Conservation (phyloP, 495 filamentous ascomycete species). For the Neurospora sp. region DNA sequence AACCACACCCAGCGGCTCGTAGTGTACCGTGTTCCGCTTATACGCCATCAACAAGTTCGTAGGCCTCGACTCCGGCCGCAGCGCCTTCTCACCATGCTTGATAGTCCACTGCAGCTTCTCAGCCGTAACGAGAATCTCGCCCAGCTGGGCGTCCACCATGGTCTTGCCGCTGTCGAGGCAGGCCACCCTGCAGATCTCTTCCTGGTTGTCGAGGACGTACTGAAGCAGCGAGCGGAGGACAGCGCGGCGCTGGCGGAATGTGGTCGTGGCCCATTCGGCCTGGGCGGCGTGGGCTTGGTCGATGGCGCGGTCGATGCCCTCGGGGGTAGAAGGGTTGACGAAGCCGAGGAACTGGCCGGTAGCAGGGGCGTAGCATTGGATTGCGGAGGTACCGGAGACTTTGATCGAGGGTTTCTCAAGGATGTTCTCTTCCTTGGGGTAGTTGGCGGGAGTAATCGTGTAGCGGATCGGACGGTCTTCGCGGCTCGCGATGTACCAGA, state of each 20-base stretch:
- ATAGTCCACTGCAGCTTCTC: conserved; percentile 96
- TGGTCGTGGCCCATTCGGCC: conserved; percentile 67
- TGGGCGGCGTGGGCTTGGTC: conserved; percentile 67
- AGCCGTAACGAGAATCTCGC: conserved; percentile 85
- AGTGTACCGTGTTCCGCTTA: conserved; percentile 83
- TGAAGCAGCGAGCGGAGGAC: conserved; percentile 77
- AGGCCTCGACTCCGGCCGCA: conserved; percentile 61
- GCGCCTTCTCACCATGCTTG: conserved; percentile 75
- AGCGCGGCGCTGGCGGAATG: conserved; percentile 64
- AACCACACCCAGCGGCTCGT: conserved; percentile 89
- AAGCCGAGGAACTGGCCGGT: conserved; percentile 74
- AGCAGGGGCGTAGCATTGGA: conserved; percentile 85
- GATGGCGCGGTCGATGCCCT: conserved; percentile 74
- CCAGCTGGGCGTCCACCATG: conserved; percentile 82
- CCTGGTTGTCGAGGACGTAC: conserved; percentile 81
- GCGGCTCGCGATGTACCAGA: conserved; percentile 20
- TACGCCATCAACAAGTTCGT: conserved; percentile 88
- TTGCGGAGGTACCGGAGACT: conserved; percentile 44
- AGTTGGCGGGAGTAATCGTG: conserved; percentile 27
- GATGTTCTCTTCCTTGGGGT: conserved; percentile 42
- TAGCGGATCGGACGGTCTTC: conserved; percentile 30
- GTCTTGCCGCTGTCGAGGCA: conserved; percentile 98
- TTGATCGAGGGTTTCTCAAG: conserved; percentile 53
- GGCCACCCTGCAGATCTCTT: conserved; percentile 72
- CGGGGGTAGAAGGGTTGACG: conserved; percentile 66